Base-by-base conservation (phyloP, 129 eudicot genomes). In the Apium graveolens region DNA sequence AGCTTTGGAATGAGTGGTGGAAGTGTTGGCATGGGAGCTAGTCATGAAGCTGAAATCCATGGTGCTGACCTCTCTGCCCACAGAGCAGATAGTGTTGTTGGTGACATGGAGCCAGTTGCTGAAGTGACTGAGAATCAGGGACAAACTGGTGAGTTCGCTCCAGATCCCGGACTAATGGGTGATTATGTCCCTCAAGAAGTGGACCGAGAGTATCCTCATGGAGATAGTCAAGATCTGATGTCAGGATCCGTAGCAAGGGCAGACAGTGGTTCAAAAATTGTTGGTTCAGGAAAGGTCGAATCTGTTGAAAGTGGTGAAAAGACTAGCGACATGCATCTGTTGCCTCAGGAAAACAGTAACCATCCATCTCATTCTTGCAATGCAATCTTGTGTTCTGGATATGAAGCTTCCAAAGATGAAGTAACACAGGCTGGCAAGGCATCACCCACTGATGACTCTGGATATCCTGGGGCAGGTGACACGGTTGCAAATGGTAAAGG, bases 11-110 rank as follows among this genome's bases (percentile, higher is more conserved):
- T 91, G 68, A 93, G 98, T 75, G 96, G 93, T 24, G 97, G 98
- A 78, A 91, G 98, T 91, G 96, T 93, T 24, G 97, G 98, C 70
- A 93, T 93, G 97, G 97, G 98, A 65, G 97, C 96, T 57, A 93
- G 97, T 79, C 96, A 93, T 85, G 98, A 93, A 85, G 98, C 97
- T 75, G 98, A 93, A 86, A 89, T 93, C 26, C 98, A 93, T 62
- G 98, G 98, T 18, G 81, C 79, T 63, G 97, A 93, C 78, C 88
- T 77, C 63, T 91, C 88, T 29, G 81, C 83, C 29, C 89, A 93
- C 39, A 85, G 98, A 81, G 81, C 90, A 11, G 93, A 88, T 57
- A 93, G 98, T 82, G 88, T 84, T 35, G 92, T 84, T 63, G 97
- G 97, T 81, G 98, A 93, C 76, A 88, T 88, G 81, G 98, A 93